A percentile compares a stretch with the other conserved stretches of the same genome.
Evolutionary conservation across 2,329 filamentous ascomycete species (phyloP).

Genomic region (Alternaria viburni): DNA sequence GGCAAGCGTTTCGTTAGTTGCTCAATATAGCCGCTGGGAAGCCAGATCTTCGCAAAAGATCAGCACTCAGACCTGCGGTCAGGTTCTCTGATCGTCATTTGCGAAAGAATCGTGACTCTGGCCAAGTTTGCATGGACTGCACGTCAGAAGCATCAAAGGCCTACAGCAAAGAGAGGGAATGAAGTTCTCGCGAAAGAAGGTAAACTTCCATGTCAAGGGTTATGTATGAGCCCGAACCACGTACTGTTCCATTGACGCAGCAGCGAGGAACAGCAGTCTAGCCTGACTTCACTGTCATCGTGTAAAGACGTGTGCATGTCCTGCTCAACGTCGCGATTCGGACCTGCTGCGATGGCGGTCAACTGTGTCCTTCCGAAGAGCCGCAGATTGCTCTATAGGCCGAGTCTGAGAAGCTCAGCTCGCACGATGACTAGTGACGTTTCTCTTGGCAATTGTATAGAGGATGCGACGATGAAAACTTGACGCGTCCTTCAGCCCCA

Average conservation of each 20-base stretch:
- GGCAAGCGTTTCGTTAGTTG: neutral
- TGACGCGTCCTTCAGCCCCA: conserved; percentile 8
- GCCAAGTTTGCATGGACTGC: neutral
- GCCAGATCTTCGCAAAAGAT: neutral
- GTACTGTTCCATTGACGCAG: neutral
- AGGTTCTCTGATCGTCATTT: neutral
- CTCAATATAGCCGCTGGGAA: neutral
- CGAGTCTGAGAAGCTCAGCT: neutral
- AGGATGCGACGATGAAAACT: neutral
- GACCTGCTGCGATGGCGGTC: neutral
- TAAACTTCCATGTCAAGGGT: neutral
- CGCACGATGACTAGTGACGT: neutral
- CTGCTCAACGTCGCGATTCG: neutral
- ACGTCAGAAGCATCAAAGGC: neutral
- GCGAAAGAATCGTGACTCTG: neutral
- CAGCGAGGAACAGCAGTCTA: neutral
- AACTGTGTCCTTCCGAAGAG: neutral
- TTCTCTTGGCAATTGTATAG: conserved; percentile 12
- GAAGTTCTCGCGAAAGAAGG: neutral
- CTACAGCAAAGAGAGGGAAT: neutral
- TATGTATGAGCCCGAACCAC: conserved; percentile 7
- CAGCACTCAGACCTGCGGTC: neutral
- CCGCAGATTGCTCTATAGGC: neutral
- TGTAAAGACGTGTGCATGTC: neutral
- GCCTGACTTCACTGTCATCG: conserved; percentile 7